Evolutionary conservation across 495 filamentous ascomycete genomes (phyloP).

Genomic region (Trichoderma erinaceum): DNA sequence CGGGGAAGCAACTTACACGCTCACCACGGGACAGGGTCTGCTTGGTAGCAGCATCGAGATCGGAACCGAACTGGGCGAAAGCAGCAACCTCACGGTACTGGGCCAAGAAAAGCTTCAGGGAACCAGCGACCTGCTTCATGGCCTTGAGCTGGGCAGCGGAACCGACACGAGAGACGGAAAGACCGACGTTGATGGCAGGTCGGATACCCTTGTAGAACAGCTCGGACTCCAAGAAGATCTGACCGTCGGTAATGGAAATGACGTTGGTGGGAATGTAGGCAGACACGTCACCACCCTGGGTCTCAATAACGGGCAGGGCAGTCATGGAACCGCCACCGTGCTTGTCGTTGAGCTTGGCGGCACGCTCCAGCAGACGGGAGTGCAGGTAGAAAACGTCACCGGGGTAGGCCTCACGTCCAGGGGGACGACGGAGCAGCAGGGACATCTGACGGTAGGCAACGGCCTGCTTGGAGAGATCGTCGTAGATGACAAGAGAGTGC

Average conservation of each 20-base stretch:
- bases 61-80: constrained; percentile 99
- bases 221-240: constrained; percentile 99
- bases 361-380: constrained; percentile 98
- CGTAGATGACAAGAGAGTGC: constrained; percentile 89
- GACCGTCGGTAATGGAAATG: constrained; percentile 99
- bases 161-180: constrained; percentile 99
- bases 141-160: constrained; percentile 99
- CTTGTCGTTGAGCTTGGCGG: constrained; percentile 98
- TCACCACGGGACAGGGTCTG: constrained; percentile 98
- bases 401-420: constrained; percentile 99
- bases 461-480: constrained; percentile 98
- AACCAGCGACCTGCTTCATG: constrained; percentile 99
- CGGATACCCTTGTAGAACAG: constrained; percentile 99
- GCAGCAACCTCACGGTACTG: constrained; percentile 99
- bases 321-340: constrained; percentile 94
- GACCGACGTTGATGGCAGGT: constrained; percentile 99
- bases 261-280: constrained; percentile 99
- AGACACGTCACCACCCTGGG: constrained; percentile 99
- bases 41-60: constrained; percentile 98
- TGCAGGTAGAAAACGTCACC: constrained; percentile 99
- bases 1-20: constrained; percentile 57
- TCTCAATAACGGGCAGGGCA: constrained; percentile 97
- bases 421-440: constrained; percentile 95
- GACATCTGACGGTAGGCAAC: constrained; percentile 99
- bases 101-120: constrained; percentile 99